Evolutionary conservation across 257 asterid species (phyloP).

Genomic region (Paraleonurus japonicus): DNA sequence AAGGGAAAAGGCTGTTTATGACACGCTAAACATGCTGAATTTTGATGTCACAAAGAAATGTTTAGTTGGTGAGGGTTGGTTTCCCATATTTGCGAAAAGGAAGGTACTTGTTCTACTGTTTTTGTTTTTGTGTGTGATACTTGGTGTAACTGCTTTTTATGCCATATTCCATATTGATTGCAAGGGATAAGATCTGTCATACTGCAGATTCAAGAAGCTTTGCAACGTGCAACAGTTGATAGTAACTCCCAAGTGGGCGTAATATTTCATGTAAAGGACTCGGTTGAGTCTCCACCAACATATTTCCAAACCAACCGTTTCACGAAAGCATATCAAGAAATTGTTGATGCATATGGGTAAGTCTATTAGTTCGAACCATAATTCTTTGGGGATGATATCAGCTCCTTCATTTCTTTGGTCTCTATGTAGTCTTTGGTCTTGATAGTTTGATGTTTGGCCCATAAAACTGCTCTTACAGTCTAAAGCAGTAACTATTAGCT

Average conservation of each 20-base stretch:
- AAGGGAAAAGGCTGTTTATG: constrained; percentile 94
- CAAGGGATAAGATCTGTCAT: constrained; percentile 26
- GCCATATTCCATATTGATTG: constrained; percentile 17
- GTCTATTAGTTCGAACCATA: constrained; percentile 25
- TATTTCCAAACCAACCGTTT: constrained; percentile 79
- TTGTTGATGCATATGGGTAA: constrained; percentile 99
- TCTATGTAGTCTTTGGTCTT: constrained; percentile 6
- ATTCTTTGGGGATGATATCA: background rate
- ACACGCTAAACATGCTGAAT: constrained; percentile 88
- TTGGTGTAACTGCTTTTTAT: constrained; percentile 22
- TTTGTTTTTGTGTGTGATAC: constrained; percentile 16
- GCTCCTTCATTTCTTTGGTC: background rate
- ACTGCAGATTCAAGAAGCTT: constrained; percentile 86
- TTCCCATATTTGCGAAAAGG: constrained; percentile 83
- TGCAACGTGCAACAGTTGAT: constrained; percentile 90
- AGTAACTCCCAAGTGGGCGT: constrained; percentile 93
- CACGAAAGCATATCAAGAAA: constrained; percentile 89
- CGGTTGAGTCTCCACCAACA: constrained; percentile 88
- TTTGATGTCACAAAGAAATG: constrained; percentile 98
- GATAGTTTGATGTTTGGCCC: background rate
- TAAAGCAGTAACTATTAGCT: too few species aligned
- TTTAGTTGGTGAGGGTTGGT: constrained; percentile 99
- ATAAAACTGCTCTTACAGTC: too few species aligned
- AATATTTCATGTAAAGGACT: constrained; percentile 89
- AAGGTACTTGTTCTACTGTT: constrained; percentile 46